Base-by-base conservation (phyloP, 2,329 filamentous ascomycete species). In the Ceratocystis alfenasii region DNA sequence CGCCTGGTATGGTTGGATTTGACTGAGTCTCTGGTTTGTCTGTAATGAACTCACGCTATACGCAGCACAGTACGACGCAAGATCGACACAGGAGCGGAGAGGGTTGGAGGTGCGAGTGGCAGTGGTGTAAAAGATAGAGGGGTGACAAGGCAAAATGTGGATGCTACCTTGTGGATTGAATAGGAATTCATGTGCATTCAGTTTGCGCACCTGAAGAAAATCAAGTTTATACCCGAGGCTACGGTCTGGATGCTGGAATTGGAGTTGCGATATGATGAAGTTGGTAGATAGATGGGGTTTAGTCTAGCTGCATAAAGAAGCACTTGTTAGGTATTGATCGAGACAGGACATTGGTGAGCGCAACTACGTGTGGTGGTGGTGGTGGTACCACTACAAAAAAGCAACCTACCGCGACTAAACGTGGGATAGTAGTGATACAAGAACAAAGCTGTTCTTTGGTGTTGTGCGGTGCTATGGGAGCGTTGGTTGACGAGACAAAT, bases 141-240 rank as follows among this genome's bases (percentile, higher is more conserved):
- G 61, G 41, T 20, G n/a, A 25, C 36, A 63, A 63, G n/a, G 61
- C 41, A 25, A 36, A 63, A 22, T 33, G 5, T 30, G 61, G 20
- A 59, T 59, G 53, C 53, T 59, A 59, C 25, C 53, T 59, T 17
- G 53, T 33, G 28, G 6, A 25, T 17, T 59, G 12, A 59, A 33
- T 17, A 30, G 53, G 15, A 59, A 33, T 59, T 59, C 53, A 59
- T 30, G 53, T 33, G 28, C 25, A 59, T 59, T 59, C 12, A 59
- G 53, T 33, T 59, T 33, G 53, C 53, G 48, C 48, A 53, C 48
- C 48, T 53, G 25, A 53, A 53, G 25, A 25, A 15, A 53, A 50
- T 6, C 17, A 8, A 20, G 17, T 25, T 20, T 53, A 25, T 25
- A 25, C 25, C 7, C n/a, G 17, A 25, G 46, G n/a, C 46, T 50